These are phyloP conservation scores for Perilla frutescens DNA, from an alignment of 257 asterid species.

Conservation along the genomic window DNA sequence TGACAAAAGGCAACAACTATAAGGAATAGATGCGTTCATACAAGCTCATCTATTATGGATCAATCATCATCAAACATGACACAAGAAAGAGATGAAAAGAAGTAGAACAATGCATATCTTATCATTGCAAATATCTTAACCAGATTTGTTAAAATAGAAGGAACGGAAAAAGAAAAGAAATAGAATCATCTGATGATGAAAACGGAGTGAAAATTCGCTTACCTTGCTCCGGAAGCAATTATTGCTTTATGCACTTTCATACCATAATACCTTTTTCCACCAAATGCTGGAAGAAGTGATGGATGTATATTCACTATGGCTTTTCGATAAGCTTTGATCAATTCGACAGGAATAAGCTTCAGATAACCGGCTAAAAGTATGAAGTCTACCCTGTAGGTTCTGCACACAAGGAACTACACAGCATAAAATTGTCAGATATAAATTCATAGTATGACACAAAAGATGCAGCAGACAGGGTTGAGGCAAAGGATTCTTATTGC, in stretches of 20 bases:
- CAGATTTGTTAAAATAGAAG: no score
- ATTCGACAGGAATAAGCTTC: slow-evolving; percentile 73
- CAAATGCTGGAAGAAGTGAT: slow-evolving; percentile 95
- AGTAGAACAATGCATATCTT: neutral
- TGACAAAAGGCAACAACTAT: no score
- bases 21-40: neutral
- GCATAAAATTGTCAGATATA: neutral
- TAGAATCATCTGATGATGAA: neutral
- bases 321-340: slow-evolving; percentile 77
- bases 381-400: slow-evolving; percentile 63
- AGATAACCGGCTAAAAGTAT: slow-evolving; percentile 85
- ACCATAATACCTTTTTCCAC: slow-evolving; percentile 91
- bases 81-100: no score
- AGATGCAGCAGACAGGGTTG: neutral
- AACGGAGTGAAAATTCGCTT: neutral
- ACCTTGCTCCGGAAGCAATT: slow-evolving; percentile 96
- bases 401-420: slow-evolving; percentile 20
- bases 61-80: neutral
- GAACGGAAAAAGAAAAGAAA: neutral
- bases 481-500: neutral
- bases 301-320: slow-evolving; percentile 88
- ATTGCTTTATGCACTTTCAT: slow-evolving; percentile 92
- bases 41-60: neutral
- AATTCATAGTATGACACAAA: neutral
- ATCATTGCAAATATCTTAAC: neutral